Evolutionary conservation across 2,329 filamentous ascomycete species (phyloP), one percentile per base, ranked within the genome.

Genomic region (Aspergillus amoenus): DNA sequence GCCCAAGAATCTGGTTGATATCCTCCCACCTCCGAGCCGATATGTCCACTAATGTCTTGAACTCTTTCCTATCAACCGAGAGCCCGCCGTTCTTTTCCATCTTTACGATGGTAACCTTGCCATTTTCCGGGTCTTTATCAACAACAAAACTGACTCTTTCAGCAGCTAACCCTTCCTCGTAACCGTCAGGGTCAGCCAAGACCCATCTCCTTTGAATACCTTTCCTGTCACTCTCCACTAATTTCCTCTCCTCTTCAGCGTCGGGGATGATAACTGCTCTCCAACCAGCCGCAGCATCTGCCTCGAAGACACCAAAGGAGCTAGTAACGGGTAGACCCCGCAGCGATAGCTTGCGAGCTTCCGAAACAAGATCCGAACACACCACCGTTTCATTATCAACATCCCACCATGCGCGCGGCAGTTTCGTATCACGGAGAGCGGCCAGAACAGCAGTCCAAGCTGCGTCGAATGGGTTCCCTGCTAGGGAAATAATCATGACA

Each of bases 381-480:
- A 97, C 70, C 12, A 96, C 83, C 64, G 84, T 83, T 71, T 95
- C 91, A 32, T 84, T 82, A 70, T 97, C 93, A 2, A 84, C 78
- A 71, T 97, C 92, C 87, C 90, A 99, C 73, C 85, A 85, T 13
- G 93, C 91, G 50, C 79, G 79, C 0, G 94, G 94, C 11, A 99
- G 77, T 57, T 82, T 84, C 4, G 91, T 93, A 72, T 94, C 85
- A 52, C 80, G 81, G 58, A 99, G 78, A 6, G 94, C 93, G 8
- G 93, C 90, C 21, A 96, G 74, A 0, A 95, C 82, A 12, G 91
- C 87, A 1, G 88, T 84, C 93, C 93, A 97, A 0, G 91, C 91
- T 0, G 91, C 90, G 69, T 99, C 93, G 63, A 97, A 93, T 1
- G 91, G 85, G 68, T 94, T 96, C 5, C 93, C 93, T 62, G 96